A percentile compares a stretch with the other conserved stretches of the same genome.
Evolutionary conservation across 441 rosid species (phyloP).

Genomic region (Euphorbia celastroides): DNA sequence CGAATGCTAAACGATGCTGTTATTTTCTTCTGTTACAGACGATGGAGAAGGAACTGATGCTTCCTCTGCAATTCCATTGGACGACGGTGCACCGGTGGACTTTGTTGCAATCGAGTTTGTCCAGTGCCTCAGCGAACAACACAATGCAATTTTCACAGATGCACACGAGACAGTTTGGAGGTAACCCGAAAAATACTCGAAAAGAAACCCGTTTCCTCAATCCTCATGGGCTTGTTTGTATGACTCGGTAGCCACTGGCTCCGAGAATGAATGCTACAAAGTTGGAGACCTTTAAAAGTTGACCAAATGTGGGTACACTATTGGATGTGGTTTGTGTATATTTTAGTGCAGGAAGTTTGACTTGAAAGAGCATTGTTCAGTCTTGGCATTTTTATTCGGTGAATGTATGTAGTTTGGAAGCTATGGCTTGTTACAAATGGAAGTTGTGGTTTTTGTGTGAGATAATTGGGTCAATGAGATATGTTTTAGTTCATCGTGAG

Average conservation of each 20-base stretch:
- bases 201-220: constrained; percentile 7
- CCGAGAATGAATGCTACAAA: background rate
- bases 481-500: background rate
- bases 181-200: constrained; percentile 17
- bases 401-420: background rate
- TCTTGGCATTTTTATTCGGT: background rate
- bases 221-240: background rate
- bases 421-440: background rate
- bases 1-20: no score
- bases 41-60: constrained; percentile 64
- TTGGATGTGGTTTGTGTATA: constrained; percentile 24
- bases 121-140: constrained; percentile 76
- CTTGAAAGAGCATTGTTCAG: background rate
- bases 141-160: constrained; percentile 76
- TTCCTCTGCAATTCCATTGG: constrained; percentile 70
- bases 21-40: constrained; percentile 36
- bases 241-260: background rate
- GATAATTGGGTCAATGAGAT: background rate
- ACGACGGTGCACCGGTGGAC: constrained; percentile 63
- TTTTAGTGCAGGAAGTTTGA: constrained; percentile 16
- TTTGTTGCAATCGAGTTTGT: constrained; percentile 72
- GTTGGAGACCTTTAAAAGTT: background rate
- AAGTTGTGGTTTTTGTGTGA: background rate
- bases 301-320: constrained; percentile 4
- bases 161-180: constrained; percentile 73